Evolutionary conservation across 2,329 filamentous ascomycete species (phyloP), one percentile per base, ranked within the genome.

Genomic region (Sporothrix brunneoviolacea): DNA sequence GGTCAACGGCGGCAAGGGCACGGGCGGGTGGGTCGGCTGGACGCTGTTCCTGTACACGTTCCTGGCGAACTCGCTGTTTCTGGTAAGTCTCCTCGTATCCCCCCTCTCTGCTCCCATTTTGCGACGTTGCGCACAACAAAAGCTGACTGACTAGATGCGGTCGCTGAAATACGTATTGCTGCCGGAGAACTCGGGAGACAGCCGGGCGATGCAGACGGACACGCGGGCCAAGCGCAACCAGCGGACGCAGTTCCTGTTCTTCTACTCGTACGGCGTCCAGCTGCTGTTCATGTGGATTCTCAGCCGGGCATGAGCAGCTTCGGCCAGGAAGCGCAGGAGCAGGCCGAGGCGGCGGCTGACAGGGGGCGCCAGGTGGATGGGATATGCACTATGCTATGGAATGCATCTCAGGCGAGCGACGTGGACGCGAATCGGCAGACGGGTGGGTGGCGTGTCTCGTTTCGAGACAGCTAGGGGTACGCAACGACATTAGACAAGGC

Each of bases 161-260:
- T 97, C 91, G 15, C 71, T 98, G 55, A 91, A 95, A 72, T 98
- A 98, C 62, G 93, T 98, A 22, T 78, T 98, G 13, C 79, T 98
- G 5, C 93, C 93, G 0, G 90, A 96, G 64, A 88, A 80, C 53
- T 76, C 83, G 2, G 76, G 74, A 53, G 82, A 84, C 60, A 79
- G 76, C 49, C 76, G 80, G 28, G 79, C 83, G 54, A 80, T 83
- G 76, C 72, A 80, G 64, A 78, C 77, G 59, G 86, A 94, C 54
- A 88, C 88, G 24, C 81, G 91, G 55, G 84, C 87, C 35, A 93
- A 95, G 71, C 83, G 86, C 63, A 93, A 86, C 68, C 83, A 89
- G 65, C 77, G 91, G 56, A 95, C 90, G 2, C 89, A 95, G 68
- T 95, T 95, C 63, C 75, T 96, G 58, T 95, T 95, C 68, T 77